Evolutionary conservation across 169 alveolate species (phyloP).

Genomic region (Plasmodium inui): DNA sequence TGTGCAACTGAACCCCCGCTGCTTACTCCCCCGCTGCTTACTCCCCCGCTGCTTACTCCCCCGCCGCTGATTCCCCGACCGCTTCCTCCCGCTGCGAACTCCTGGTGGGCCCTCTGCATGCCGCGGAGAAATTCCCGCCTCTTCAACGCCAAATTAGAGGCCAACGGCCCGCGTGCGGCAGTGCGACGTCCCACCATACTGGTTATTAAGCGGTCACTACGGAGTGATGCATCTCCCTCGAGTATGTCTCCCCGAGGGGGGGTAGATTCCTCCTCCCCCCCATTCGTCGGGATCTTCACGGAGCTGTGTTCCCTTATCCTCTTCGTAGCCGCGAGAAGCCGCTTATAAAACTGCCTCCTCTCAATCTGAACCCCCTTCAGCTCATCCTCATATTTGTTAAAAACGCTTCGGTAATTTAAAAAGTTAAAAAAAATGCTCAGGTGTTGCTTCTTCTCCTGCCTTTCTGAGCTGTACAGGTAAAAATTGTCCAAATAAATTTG

Average conservation of each 20-base stretch:
- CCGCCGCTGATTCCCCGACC: too few species aligned
- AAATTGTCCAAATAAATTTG: conserved; percentile 24
- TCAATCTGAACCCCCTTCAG: conserved; percentile 16
- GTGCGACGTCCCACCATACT: neutral
- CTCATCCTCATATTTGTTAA: conserved; percentile 53
- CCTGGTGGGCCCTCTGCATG: neutral
- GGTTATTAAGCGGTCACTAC: neutral
- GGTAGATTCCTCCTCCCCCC: neutral
- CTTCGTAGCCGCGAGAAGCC: neutral
- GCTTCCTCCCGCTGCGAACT: neutral
- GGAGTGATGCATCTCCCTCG: neutral
- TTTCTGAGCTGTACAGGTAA: conserved; percentile 25
- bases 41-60: too few species aligned
- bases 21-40: neutral
- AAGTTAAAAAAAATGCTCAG: conserved; percentile 24
- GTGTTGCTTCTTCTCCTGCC: neutral
- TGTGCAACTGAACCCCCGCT: neutral
- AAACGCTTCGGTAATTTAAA: conserved; percentile 42
- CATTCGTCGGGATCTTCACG: neutral
- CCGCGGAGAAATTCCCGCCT: neutral
- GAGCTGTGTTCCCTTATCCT: neutral
- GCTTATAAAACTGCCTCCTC: neutral
- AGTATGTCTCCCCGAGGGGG: neutral
- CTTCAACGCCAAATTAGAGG: neutral
- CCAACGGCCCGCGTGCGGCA: neutral